Conservation (phyloP, 2,329 filamentous ascomycete species). For the Pseudocercospora pini-densiflorae region DNA sequence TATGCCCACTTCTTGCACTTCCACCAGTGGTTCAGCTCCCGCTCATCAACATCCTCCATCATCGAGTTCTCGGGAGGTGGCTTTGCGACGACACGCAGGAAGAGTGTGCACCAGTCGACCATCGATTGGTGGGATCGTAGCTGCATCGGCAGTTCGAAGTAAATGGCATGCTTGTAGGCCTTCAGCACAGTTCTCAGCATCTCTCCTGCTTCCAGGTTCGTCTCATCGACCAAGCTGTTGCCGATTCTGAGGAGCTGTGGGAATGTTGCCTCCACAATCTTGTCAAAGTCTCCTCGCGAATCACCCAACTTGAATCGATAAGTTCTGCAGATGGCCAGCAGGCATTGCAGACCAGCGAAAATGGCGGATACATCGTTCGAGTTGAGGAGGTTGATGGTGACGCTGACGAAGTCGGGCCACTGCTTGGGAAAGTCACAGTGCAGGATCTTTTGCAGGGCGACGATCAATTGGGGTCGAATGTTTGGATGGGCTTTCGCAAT, state of each 20-base stretch:
- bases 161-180: slow-evolving; percentile 97
- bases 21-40: slow-evolving; percentile 98
- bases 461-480: slow-evolving; percentile 90
- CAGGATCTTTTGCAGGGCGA: slow-evolving; percentile 92
- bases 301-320: slow-evolving; percentile 92
- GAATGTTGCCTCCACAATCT: slow-evolving; percentile 90
- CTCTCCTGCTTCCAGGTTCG: slow-evolving; percentile 91
- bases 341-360: slow-evolving; percentile 89
- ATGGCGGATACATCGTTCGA: slow-evolving; percentile 85
- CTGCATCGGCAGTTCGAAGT: slow-evolving; percentile 80
- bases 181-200: slow-evolving; percentile 96
- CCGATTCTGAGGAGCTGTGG: slow-evolving; percentile 85
- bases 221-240: slow-evolving; percentile 85
- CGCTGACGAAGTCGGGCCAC: slow-evolving; percentile 94
- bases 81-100: slow-evolving; percentile 88
- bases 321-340: slow-evolving; percentile 91
- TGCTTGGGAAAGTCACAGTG: slow-evolving; percentile 92
- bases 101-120: slow-evolving; percentile 94
- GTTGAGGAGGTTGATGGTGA: slow-evolving; percentile 85
- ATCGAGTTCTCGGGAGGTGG: slow-evolving; percentile 78
- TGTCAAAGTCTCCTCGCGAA: slow-evolving; percentile 84
- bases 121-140: slow-evolving; percentile 81
- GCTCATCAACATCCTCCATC: slow-evolving; percentile 77
- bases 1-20: slow-evolving; percentile 99
- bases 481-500: slow-evolving; percentile 74